Base-by-base conservation (phyloP, 441 rosid genomes). In the Croton setiger region DNA sequence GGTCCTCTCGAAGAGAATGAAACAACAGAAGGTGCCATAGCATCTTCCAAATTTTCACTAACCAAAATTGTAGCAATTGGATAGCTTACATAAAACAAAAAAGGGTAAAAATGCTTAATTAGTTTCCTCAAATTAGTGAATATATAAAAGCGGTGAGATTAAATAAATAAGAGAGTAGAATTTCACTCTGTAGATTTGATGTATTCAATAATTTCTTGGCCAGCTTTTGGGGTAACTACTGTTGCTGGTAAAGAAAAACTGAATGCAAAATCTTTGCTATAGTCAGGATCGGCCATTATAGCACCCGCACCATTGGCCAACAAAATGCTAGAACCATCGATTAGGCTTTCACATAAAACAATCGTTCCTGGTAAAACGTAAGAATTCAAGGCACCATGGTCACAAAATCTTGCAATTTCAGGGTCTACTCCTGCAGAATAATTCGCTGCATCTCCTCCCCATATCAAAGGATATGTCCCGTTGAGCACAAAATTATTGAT, bases 1-100 rank as follows among this genome's bases (percentile, higher is more conserved):
- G 97, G 98, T 33, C 97, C 96, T 80, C 97, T 77, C 0, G 97
- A 72, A 51, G 97, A 91, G 77, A 91, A 93, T 63, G 87, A 84
- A 4, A 85, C 92, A 52, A 86, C 39, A 8, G 68, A 56, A 59
- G 96, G 96, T 0, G 97, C 96, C 3, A 89, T 86, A 64, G 73
- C 69, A 70, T 86, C 86, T 33, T 80, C 74, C 67, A 5, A 37
- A 5, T 84, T 58, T 31, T 66, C 72, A 9, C 88, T 80, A 27
- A 81, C 72, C 52, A 83, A 76, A 73, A 93, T 87, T 12, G 89
- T 93, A n/a, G 90, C 97, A 4, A 79, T 81, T 8, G 94, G 96
- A 18, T 86, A 77, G 62, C 96, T 91, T n/a, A n/a, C n/a, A n/a
- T 76, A 8, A 37, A 37, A 37, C 68, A 73, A 21, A 39, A 20